These are phyloP conservation scores for Erigeron canadensis DNA, from an alignment of 129 eudicot species.

Conservation along the genomic window DNA sequence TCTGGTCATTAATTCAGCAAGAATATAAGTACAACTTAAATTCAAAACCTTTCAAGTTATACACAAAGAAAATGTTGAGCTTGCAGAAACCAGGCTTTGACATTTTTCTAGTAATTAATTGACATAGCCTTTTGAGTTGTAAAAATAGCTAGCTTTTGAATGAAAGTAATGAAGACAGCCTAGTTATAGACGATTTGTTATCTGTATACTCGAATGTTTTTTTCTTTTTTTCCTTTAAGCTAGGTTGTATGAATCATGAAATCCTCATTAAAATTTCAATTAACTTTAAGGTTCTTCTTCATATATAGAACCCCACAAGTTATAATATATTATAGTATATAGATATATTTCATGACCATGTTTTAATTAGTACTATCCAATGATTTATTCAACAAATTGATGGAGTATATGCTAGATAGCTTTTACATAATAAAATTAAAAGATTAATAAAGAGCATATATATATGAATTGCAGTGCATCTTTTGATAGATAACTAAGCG, in stretches of 20 bases:
- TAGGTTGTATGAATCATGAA: slow-evolving; percentile 28
- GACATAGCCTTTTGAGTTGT: slow-evolving; percentile 10
- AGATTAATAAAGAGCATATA: neutral
- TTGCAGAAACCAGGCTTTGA: neutral
- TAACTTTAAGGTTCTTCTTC: slow-evolving; percentile 7
- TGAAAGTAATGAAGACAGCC: slow-evolving; percentile 25
- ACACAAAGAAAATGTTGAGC: neutral
- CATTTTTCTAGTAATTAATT: slow-evolving; percentile 11
- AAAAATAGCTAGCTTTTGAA: slow-evolving; percentile 9
- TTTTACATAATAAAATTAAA: neutral
- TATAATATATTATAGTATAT: too few species aligned
- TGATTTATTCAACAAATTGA: neutral
- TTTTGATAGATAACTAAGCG: neutral
- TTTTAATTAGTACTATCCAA: slow-evolving; percentile 8
- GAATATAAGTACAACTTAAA: too few species aligned
- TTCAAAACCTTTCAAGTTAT: neutral
- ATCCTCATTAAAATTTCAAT: slow-evolving; percentile 25
- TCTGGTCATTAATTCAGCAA: neutral
- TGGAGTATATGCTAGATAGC: neutral
- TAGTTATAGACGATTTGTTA: slow-evolving; percentile 16
- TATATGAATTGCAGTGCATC: neutral
- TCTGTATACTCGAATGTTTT: slow-evolving; percentile 22
- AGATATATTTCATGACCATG: neutral
- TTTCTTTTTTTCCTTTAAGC: neutral
- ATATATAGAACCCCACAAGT: slow-evolving; percentile 20